Conservation (phyloP, 768 basidiomycete species). For the Collybia nuda region DNA sequence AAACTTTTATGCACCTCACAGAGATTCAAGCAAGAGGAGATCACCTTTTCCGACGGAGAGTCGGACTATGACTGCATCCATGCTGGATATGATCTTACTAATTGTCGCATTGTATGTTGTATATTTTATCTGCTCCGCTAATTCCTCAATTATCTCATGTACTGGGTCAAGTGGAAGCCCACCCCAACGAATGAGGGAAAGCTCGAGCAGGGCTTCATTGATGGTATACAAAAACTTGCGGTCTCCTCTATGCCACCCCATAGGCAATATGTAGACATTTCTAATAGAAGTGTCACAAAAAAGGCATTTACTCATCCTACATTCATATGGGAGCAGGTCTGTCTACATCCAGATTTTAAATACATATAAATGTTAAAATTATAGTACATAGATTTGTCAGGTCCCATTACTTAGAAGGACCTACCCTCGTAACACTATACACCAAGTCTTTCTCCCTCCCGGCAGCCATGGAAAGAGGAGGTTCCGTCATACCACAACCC, state of each 20-base stretch:
- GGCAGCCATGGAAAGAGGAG: constrained; percentile 5
- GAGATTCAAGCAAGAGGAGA: constrained; percentile 4
- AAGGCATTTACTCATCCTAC: constrained; percentile 1
- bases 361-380: not conserved
- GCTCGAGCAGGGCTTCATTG: constrained; percentile 8
- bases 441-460: constrained; percentile 1
- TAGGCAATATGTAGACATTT: constrained; percentile 9
- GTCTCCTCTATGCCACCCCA: constrained; percentile 12
- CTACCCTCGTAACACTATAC: not conserved
- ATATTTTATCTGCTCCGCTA: not conserved
- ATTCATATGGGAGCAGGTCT: constrained; percentile 12
- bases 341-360: not conserved
- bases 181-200: constrained; percentile 9
- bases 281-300: constrained; percentile 1
- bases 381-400: not conserved
- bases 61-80: constrained; percentile 6
- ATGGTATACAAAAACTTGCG: constrained; percentile 5
- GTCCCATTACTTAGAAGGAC: not conserved
- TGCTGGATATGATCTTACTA: constrained; percentile 23
- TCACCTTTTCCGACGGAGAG: not conserved
- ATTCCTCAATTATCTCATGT: not conserved
- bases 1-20: not conserved
- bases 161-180: constrained; percentile 15
- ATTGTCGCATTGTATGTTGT: constrained; percentile 20
- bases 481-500: not conserved